Evolutionary conservation across 768 basidiomycete genomes (phyloP).

Genomic region (Termitomyces sp.): DNA sequence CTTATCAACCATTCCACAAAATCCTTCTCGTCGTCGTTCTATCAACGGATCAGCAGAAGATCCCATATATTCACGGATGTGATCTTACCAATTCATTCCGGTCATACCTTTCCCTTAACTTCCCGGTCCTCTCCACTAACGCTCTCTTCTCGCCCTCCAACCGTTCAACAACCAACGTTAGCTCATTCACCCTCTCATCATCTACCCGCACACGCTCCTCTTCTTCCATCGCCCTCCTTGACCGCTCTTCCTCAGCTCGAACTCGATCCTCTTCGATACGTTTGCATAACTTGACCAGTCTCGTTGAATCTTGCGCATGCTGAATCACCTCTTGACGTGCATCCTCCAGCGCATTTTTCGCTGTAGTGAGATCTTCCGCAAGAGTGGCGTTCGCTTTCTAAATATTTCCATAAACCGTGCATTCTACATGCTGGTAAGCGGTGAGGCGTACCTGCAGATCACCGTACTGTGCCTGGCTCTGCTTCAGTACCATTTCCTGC

Average conservation of each 20-base stretch:
- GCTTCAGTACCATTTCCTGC: constrained; percentile 36
- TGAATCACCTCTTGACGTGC: constrained; percentile 20
- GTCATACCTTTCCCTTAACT: constrained; percentile 38
- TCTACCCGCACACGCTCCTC: constrained; percentile 12
- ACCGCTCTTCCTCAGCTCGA: constrained; percentile 8
- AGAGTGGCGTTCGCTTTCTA: constrained; percentile 29
- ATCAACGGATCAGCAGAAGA: not conserved
- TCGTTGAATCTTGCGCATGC: constrained; percentile 17
- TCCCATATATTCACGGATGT: not conserved
- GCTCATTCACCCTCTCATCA: constrained; percentile 9
- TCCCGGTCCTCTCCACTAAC: constrained; percentile 22
- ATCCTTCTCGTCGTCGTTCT: constrained; percentile 49
- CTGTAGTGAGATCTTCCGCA: constrained; percentile 30
- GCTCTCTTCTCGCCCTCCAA: constrained; percentile 22
- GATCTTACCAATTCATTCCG: constrained; percentile 42
- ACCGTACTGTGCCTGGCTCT: constrained; percentile 32
- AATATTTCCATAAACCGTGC: constrained; percentile 3
- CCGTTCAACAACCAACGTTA: constrained; percentile 14
- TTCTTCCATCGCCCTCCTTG: constrained; percentile 11
- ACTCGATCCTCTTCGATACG: constrained; percentile 10
- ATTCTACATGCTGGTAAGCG: not conserved
- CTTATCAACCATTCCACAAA: constrained; percentile 44
- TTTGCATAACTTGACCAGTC: constrained; percentile 10
- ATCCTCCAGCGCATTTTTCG: constrained; percentile 29
- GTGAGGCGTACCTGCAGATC: constrained; percentile 11